Evolutionary conservation across 1,284 basidiomycete species (phyloP), one percentile per base, ranked within the genome.

Genomic region (Sporisorium exsertum): DNA sequence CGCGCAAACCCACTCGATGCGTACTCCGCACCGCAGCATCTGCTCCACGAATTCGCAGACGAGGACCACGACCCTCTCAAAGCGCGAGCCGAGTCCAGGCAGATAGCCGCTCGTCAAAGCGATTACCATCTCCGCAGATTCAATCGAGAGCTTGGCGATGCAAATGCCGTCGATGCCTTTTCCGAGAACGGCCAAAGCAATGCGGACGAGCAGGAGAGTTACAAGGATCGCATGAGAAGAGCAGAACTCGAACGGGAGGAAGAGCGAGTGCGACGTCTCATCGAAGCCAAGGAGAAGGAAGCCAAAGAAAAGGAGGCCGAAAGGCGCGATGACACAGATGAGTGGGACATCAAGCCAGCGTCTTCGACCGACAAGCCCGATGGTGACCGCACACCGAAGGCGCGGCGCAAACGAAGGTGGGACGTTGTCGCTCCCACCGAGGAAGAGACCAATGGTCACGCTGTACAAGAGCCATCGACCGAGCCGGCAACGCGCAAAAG

Each of bases 41-140:
- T 99, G 56, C 89, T 98, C 35, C 90, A 95, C 87, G 97, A 99
- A 87, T 97, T 97, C 81, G 93, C 92, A 51, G 91, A 94, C 72
- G 94, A 96, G 82, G 89, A 93, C 84, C 88, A 93, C 80, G 95
- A 99, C 86, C 95, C 94, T 15, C 96, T 99, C 82, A 92, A 93
- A 63, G 94, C 95, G 87, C 94, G 94, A 33, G 93, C 94, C 42
- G 92, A 91, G 67, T 91, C 93, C 82, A 92, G 94, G 75, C 96
- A 98, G 88, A 94, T 99, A 84, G 93, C 95, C 20, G 89, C 93
- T 50, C 91, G 97, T 49, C 94, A 98, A 88, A 93, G 91, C 66
- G 96, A 98, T 87, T 99, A 99, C 85, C 97, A 99, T 84, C 91
- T 93, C 80, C 91, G 95, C 64, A 90, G 95, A 42, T 99, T 98